Conservation (phyloP, 2,329 filamentous ascomycete species). For the Aspergillus arachidicola region DNA sequence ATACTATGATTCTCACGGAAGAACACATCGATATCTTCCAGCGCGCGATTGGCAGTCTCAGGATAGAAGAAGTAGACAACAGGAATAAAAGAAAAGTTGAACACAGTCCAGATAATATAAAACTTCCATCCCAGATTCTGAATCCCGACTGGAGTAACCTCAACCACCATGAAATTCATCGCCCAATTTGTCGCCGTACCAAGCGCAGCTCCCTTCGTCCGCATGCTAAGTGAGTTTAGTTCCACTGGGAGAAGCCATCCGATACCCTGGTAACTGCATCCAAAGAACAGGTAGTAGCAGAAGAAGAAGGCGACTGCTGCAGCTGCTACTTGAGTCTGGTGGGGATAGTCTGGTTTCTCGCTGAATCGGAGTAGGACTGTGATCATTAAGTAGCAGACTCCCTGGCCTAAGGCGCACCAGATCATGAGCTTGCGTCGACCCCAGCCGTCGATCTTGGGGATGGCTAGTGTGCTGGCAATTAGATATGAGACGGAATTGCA, state of each 20-base stretch:
- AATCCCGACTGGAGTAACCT: slow-evolving; percentile 35
- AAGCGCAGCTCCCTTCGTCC: slow-evolving; percentile 35
- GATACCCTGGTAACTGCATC: slow-evolving; percentile 42
- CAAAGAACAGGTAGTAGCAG: slow-evolving; percentile 44
- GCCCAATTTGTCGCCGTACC: slow-evolving; percentile 36
- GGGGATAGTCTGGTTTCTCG: slow-evolving; percentile 21
- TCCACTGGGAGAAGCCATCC: slow-evolving; percentile 42
- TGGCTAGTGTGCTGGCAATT: slow-evolving; percentile 44
- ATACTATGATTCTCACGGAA: slow-evolving; percentile 25
- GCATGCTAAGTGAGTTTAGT: slow-evolving; percentile 38
- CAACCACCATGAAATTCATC: slow-evolving; percentile 39
- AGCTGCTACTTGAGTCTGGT: slow-evolving; percentile 50
- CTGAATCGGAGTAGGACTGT: slow-evolving; percentile 42
- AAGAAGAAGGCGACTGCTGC: slow-evolving; percentile 53
- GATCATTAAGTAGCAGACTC: slow-evolving; percentile 53
- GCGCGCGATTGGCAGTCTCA: slow-evolving; percentile 32
- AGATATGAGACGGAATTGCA: slow-evolving; percentile 53
- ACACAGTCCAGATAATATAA: slow-evolving; percentile 34
- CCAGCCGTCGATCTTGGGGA: slow-evolving; percentile 53
- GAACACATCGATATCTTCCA: slow-evolving; percentile 37
- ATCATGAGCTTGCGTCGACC: slow-evolving; percentile 55
- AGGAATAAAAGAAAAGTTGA: slow-evolving; percentile 31
- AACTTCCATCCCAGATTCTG: slow-evolving; percentile 35
- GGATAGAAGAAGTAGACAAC: slow-evolving; percentile 36
- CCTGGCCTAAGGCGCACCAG: slow-evolving; percentile 51